Percentiles rank a stretch among this genome's conserved stretches.
These are phyloP conservation scores for Pleurotus eryngii DNA, from an alignment of 768 basidiomycete genomes.

Conservation along the genomic window DNA sequence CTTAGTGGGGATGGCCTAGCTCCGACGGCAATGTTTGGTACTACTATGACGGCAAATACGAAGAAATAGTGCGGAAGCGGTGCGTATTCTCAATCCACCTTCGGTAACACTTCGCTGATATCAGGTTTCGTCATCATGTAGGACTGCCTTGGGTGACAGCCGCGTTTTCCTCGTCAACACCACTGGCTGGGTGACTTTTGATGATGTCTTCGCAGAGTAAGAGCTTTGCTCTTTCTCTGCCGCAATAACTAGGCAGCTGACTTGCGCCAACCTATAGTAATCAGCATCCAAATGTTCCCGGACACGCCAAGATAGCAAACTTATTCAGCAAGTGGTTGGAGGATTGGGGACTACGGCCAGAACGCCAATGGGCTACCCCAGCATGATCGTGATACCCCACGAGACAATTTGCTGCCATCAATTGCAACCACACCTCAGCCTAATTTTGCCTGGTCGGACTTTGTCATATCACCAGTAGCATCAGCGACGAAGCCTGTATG, in stretches of 20 bases:
- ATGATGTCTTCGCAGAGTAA: constrained; percentile 47
- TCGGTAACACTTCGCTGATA: background rate
- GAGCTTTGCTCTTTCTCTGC: constrained; percentile 3
- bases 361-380: constrained; percentile 15
- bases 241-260: background rate
- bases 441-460: too few species aligned
- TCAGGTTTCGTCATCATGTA: constrained; percentile 8
- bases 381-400: background rate
- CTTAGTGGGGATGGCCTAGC: constrained; percentile 55
- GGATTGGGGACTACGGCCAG: constrained; percentile 40
- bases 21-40: constrained; percentile 40
- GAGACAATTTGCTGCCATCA: too few species aligned
- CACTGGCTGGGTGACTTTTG: constrained; percentile 51
- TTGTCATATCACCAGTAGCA: too few species aligned
- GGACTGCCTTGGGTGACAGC: constrained; percentile 40
- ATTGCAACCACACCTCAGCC: too few species aligned
- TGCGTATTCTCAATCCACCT: constrained; percentile 12
- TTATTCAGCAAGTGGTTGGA: constrained; percentile 43
- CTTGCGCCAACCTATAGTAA: constrained; percentile 29
- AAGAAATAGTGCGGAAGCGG: constrained; percentile 41
- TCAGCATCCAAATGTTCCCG: constrained; percentile 42
- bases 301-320: constrained; percentile 45
- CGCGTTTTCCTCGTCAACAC: constrained; percentile 53
- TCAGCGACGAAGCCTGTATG: too few species aligned
- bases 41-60: constrained; percentile 46